phyloP scores from a whole-genome alignment of 345 rosid species.

The Pugionium cornutum region DNA sequence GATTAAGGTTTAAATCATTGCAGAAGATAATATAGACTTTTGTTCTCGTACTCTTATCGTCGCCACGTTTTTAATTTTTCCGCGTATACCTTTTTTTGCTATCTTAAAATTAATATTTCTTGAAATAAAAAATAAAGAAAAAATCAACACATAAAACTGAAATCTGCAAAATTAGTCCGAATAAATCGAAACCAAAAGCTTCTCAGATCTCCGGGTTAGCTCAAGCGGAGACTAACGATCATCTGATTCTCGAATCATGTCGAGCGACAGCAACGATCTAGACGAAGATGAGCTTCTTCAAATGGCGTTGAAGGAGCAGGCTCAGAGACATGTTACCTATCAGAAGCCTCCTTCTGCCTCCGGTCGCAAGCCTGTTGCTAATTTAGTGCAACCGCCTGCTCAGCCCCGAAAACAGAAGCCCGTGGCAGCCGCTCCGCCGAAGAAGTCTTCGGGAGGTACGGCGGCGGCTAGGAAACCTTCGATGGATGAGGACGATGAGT shows the following conservation, averaged over 20 bases:
- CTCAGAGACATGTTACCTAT: slow-evolving; percentile 73
- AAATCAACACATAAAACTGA: slow-evolving; percentile 19
- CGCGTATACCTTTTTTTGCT: not conserved
- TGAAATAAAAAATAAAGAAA: not conserved
- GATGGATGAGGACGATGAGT: slow-evolving; percentile 80
- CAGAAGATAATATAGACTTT: too few species aligned
- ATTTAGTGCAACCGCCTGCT: slow-evolving; percentile 65
- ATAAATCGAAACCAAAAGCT: slow-evolving; percentile 4
- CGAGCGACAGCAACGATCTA: slow-evolving; percentile 69
- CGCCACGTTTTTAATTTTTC: not conserved
- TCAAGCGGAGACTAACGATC: slow-evolving; percentile 11
- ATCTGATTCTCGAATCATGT: slow-evolving; percentile 50
- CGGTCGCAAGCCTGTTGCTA: slow-evolving; percentile 67
- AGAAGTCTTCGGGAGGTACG: slow-evolving; percentile 28
- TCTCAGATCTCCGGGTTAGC: slow-evolving; percentile 40
- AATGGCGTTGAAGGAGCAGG: slow-evolving; percentile 88
- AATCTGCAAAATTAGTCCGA: slow-evolving; percentile 3
- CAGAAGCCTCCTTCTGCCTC: slow-evolving; percentile 50
- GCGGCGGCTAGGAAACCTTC: slow-evolving; percentile 44
- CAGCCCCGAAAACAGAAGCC: slow-evolving; percentile 30
- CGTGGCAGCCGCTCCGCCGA: slow-evolving; percentile 31
- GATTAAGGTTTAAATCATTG: too few species aligned
- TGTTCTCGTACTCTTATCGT: not conserved
- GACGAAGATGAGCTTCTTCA: slow-evolving; percentile 98
- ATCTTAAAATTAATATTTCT: not conserved